A percentile compares a stretch with the other conserved stretches of the same genome.
Conservation (phyloP, 106 monocot genomes). For the Acanthochlamys bracteata region DNA sequence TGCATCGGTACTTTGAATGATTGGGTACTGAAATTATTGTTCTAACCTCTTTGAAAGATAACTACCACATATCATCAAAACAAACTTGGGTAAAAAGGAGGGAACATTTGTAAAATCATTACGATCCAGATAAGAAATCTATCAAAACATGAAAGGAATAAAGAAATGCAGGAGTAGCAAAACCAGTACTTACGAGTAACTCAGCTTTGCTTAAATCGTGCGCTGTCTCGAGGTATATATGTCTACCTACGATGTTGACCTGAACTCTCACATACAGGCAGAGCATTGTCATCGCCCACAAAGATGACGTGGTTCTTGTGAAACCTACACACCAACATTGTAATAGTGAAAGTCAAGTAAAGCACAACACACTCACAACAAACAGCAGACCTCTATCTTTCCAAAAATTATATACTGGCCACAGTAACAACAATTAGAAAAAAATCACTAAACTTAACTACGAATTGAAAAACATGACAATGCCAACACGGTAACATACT, state of each 20-base stretch:
- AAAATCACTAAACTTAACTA: background rate
- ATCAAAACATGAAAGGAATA: too few relatives aligned
- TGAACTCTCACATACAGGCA: constrained; percentile 83
- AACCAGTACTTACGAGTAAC: constrained; percentile 23
- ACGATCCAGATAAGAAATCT: too few relatives aligned
- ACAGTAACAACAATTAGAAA: background rate
- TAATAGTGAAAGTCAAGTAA: background rate
- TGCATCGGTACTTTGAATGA: too few relatives aligned
- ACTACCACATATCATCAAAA: too few relatives aligned
- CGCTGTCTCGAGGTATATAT: constrained; percentile 81
- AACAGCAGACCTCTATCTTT: too few relatives aligned
- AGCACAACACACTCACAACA: background rate
- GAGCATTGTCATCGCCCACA: constrained; percentile 82
- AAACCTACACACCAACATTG: constrained; percentile 44
- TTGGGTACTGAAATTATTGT: too few relatives aligned
- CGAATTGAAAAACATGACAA: too few relatives aligned
- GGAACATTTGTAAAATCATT: too few relatives aligned
- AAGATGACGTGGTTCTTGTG: constrained; percentile 57
- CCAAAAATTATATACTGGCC: too few relatives aligned
- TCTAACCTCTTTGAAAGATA: too few relatives aligned
- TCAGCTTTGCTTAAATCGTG: constrained; percentile 38
- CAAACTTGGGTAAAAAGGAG: too few relatives aligned
- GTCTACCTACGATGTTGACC: constrained; percentile 88
- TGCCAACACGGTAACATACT: constrained; percentile 32
- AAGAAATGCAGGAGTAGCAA: background rate